Conservation (phyloP, 148 eudicot species). For the Gaultheria prostrata region DNA sequence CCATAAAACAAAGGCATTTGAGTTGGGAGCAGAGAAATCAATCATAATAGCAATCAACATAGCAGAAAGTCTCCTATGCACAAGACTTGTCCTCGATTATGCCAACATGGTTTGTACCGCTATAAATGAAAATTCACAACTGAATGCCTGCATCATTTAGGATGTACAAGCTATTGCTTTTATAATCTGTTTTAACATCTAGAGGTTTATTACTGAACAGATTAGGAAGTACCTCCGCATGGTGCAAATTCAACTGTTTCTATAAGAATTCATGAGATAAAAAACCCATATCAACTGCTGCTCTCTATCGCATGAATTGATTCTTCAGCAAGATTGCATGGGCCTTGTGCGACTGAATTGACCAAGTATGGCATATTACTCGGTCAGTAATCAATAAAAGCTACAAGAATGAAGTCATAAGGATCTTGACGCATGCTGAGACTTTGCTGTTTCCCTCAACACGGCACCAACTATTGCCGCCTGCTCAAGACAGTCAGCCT, state of each 20-base stretch:
- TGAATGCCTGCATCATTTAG: too few species aligned
- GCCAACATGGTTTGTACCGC: neutral
- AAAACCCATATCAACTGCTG: neutral
- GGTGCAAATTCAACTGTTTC: neutral
- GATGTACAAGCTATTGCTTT: too few species aligned
- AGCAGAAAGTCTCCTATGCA: neutral
- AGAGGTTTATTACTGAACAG: neutral
- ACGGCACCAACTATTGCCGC: constrained; percentile 91
- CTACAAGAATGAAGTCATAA: constrained; percentile 25
- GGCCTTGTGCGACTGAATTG: neutral
- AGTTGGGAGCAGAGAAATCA: neutral
- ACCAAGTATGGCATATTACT: neutral
- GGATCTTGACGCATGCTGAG: constrained; percentile 81
- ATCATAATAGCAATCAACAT: neutral
- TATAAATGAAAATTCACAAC: neutral
- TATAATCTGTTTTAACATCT: neutral
- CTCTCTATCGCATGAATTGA: neutral
- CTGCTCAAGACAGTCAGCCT: constrained; percentile 88
- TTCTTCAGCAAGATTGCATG: neutral
- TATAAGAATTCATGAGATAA: neutral
- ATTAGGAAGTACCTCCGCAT: constrained; percentile 7
- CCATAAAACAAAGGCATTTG: neutral
- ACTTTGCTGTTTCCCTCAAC: constrained; percentile 82
- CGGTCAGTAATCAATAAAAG: neutral
- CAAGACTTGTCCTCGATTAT: neutral